These are phyloP conservation scores for Cryptococcus neoformans DNA, from an alignment of 1,284 basidiomycete genomes.

Conservation along the genomic window DNA sequence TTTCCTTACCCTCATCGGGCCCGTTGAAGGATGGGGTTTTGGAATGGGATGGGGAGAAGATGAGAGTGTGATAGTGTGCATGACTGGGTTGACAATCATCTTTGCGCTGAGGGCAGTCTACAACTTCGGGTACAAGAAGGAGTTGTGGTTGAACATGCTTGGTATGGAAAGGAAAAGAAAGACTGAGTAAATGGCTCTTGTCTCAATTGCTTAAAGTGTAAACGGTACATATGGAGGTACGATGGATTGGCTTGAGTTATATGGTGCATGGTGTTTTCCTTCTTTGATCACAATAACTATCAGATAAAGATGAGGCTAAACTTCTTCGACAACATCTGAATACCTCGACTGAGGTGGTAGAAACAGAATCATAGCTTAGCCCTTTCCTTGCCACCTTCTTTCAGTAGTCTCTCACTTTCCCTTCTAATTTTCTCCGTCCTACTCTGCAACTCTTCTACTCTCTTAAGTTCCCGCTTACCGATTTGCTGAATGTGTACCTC, in stretches of 20 bases:
- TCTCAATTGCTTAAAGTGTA: neutral
- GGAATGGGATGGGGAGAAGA: constrained; percentile 27
- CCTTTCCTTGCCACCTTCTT: constrained; percentile 1
- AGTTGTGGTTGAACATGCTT: constrained; percentile 13
- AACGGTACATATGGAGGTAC: too few species aligned
- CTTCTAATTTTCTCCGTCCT: constrained; percentile 18
- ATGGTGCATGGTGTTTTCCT: too few species aligned
- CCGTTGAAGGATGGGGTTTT: constrained; percentile 34
- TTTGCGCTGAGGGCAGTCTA: constrained; percentile 35
- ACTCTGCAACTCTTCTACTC: constrained; percentile 27
- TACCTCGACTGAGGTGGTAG: too few species aligned
- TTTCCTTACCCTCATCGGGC: constrained; percentile 38
- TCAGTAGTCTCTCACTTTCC: constrained; percentile 19
- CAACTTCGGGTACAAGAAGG: constrained; percentile 31
- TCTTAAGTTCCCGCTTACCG: constrained; percentile 74
- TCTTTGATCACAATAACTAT: too few species aligned
- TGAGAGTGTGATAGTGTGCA: constrained; percentile 35
- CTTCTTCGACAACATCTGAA: too few species aligned
- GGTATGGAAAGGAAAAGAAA: constrained; percentile 19
- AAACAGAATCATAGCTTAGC: constrained; percentile 6
- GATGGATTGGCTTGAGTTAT: too few species aligned
- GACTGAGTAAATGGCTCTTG: neutral
- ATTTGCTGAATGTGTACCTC: constrained; percentile 96
- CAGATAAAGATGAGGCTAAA: too few species aligned
- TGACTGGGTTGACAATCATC: constrained; percentile 17